These are phyloP conservation scores for Lentinula sp. DNA, from an alignment of 768 basidiomycete species.

Conservation along the genomic window DNA sequence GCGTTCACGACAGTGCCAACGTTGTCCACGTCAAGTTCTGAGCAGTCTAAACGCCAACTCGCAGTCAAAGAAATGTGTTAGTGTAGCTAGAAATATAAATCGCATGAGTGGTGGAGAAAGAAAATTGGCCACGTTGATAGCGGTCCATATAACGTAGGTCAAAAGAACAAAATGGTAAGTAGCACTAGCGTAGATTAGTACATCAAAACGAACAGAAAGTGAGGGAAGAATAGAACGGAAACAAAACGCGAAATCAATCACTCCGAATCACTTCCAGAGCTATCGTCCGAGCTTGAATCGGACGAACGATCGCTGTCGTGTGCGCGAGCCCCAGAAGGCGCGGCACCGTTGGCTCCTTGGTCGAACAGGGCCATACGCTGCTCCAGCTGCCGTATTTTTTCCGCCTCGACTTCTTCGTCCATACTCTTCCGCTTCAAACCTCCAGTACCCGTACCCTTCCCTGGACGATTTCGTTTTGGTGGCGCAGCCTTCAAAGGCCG, in stretches of 20 bases:
- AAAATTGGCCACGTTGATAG: conserved; percentile 2
- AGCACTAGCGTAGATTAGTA: background rate
- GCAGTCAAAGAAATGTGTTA: background rate
- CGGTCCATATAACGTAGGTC: conserved; percentile 7
- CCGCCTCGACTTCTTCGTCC: conserved; percentile 95
- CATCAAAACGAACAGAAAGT: conserved; percentile 6
- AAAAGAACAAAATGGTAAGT: background rate
- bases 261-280: conserved; percentile 81
- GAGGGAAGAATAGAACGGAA: conserved; percentile 16
- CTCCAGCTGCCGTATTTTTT: conserved; percentile 90
- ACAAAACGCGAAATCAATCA: conserved; percentile 26
- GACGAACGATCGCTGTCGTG: conserved; percentile 71
- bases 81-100: background rate
- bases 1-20: too few species aligned
- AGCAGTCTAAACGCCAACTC: conserved; percentile 2
- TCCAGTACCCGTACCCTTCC: conserved; percentile 83
- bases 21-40: too few species aligned
- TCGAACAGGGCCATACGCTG: conserved; percentile 84
- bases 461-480: conserved; percentile 55
- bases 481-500: conserved; percentile 67
- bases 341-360: conserved; percentile 36
- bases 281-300: conserved; percentile 76
- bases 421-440: conserved; percentile 92
- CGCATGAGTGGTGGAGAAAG: background rate
- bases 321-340: conserved; percentile 28